Conservation (phyloP, 78 protist genomes). For the Speleostelium caveatum region DNA sequence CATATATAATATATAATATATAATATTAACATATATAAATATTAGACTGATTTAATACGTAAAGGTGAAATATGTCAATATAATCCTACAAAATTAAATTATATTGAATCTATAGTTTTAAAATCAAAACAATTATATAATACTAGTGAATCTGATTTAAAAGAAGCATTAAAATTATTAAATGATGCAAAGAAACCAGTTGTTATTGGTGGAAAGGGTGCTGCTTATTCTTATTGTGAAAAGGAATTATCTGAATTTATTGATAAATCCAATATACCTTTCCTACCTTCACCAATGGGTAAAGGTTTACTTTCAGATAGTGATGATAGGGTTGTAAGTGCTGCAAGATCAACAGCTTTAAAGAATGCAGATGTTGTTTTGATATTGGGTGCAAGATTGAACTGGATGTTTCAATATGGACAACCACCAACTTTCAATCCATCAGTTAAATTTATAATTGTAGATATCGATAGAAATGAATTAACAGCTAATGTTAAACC, state of each 20-base stretch:
- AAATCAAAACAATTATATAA: neutral
- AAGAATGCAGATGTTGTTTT: slow-evolving; percentile 67
- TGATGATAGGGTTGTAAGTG: slow-evolving; percentile 40
- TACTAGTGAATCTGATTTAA: slow-evolving; percentile 22
- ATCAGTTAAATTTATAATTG: slow-evolving; percentile 54
- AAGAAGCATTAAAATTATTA: too few species aligned
- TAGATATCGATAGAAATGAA: slow-evolving; percentile 52
- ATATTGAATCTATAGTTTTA: neutral
- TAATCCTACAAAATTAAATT: too few species aligned
- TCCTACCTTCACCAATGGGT: slow-evolving; percentile 86
- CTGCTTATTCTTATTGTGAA: slow-evolving; percentile 65
- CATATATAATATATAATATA: too few species aligned
- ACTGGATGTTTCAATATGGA: slow-evolving; percentile 84
- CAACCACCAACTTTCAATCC: slow-evolving; percentile 21
- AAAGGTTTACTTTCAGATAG: slow-evolving; percentile 80
- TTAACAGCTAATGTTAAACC: neutral
- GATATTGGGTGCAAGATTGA: slow-evolving; percentile 81
- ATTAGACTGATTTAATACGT: too few species aligned
- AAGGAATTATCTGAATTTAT: slow-evolving; percentile 24
- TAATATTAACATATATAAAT: too few species aligned
- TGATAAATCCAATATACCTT: slow-evolving; percentile 57
- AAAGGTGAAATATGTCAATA: too few species aligned
- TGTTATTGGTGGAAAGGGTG: slow-evolving; percentile 84
- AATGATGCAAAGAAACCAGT: slow-evolving; percentile 47
- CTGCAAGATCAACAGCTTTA: slow-evolving; percentile 80